A percentile compares a stretch with the other conserved stretches of the same genome.
phyloP scores from a whole-genome alignment of 305 asterid genomes.

The Petunia hybrid region DNA sequence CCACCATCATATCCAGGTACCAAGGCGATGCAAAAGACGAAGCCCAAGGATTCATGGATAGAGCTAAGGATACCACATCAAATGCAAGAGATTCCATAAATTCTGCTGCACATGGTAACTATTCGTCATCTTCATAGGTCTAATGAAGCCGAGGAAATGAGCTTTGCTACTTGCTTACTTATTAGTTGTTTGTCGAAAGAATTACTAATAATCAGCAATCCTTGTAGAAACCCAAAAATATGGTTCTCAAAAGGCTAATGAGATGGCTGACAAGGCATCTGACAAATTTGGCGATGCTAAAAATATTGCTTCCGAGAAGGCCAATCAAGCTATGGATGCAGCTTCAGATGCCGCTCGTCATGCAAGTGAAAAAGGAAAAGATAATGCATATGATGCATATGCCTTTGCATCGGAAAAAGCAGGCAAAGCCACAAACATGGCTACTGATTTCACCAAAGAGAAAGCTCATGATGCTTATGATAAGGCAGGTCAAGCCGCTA shows the following conservation, averaged over 20 bases:
- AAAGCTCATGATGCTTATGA: conserved; percentile 31
- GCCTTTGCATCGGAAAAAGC: conserved; percentile 31
- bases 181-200: neutral
- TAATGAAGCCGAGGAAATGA: neutral
- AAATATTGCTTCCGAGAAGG: conserved; percentile 35
- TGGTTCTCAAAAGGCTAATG: conserved; percentile 54
- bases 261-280: conserved; percentile 40
- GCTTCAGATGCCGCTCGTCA: conserved; percentile 39
- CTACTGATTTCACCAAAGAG: conserved; percentile 26
- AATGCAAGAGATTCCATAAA: conserved; percentile 49
- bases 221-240: conserved; percentile 53
- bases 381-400: conserved; percentile 16
- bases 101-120: conserved; percentile 51
- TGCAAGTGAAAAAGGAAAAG: conserved; percentile 36
- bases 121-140: neutral
- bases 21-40: conserved; percentile 39
- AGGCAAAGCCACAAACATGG: conserved; percentile 21
- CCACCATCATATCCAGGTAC: conserved; percentile 34
- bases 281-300: conserved; percentile 39
- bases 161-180: neutral
- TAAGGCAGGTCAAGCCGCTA: conserved; percentile 31
- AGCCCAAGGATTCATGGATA: conserved; percentile 40
- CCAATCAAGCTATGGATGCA: conserved; percentile 32
- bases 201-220: neutral
- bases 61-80: conserved; percentile 47